These are phyloP conservation scores for Quambalaria eucalypti DNA, from an alignment of 1,284 basidiomycete species.

Conservation along the genomic window DNA sequence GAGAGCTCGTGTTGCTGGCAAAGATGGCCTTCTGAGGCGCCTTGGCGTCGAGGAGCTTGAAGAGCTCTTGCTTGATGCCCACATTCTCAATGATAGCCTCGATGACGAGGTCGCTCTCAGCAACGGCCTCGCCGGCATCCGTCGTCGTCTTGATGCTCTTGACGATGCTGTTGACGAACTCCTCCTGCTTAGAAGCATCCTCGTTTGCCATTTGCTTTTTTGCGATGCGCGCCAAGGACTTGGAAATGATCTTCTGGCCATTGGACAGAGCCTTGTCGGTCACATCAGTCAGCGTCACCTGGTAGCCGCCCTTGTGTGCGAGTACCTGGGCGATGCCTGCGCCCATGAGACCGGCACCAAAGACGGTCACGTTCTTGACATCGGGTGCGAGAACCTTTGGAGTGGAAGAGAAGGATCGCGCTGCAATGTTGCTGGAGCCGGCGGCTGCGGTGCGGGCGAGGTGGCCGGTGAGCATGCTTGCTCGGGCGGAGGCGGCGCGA, in stretches of 20 bases:
- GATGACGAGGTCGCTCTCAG: constrained; percentile 53
- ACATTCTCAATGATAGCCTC: constrained; percentile 58
- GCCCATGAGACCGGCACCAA: constrained; percentile 46
- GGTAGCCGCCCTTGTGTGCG: constrained; percentile 43
- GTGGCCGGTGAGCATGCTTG: neutral
- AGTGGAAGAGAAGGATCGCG: neutral
- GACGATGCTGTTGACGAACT: constrained; percentile 48
- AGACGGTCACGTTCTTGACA: constrained; percentile 46
- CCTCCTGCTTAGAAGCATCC: constrained; percentile 47
- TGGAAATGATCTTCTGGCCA: constrained; percentile 53
- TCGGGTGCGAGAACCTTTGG: constrained; percentile 10
- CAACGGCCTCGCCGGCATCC: constrained; percentile 51
- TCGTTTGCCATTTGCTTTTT: constrained; percentile 52
- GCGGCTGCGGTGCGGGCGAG: neutral
- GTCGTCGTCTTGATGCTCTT: constrained; percentile 52
- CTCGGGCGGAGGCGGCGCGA: neutral
- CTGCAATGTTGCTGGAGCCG: neutral
- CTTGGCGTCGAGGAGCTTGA: constrained; percentile 52
- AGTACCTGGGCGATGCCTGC: constrained; percentile 45
- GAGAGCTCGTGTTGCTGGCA: constrained; percentile 55
- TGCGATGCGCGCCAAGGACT: constrained; percentile 53
- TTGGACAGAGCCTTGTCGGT: constrained; percentile 50
- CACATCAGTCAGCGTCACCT: constrained; percentile 48
- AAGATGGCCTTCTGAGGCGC: constrained; percentile 52
- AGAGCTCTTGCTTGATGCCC: constrained; percentile 55